Base-by-base conservation (phyloP, 208 protist species). In the Acanthamoeba lenticulata region DNA sequence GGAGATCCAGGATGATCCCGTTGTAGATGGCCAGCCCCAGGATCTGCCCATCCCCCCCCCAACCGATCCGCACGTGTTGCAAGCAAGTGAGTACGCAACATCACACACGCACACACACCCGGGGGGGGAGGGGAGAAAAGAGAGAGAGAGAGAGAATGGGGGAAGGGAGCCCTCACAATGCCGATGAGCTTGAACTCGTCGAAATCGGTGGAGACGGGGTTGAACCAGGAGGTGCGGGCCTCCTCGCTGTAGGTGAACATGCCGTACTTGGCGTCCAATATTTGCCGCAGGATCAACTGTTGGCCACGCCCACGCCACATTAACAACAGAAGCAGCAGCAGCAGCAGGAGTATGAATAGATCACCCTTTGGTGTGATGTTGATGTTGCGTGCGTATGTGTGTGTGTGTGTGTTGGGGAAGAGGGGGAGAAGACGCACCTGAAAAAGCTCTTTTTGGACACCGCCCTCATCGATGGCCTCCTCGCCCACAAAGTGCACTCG, bases 391-490 rank as follows among this genome's bases (percentile, higher is more conserved):
- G 29, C 3, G 38, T 34, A 21, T 65, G 24, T 49, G 45, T 49
- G 45, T 49, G 45, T 49, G 45, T 49, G 45, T 49, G 57, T 21
- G 13, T 6, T 65, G 57, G 5, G 57, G 57, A 65, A 21, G 57
- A 7, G 27, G 24, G 29, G 40, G 3, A 24, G 29, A 2, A 24
- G 72, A 21, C 99, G 85, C 0, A 99, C 95, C 94, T 99, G 98
- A 94, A 99, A 99, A 77, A 99, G 99, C 94, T 99, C 99, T 94
- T 99, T 99, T 83, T 97, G 95, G 21, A 99, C 95, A n/a, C 99
- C 99, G 24, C 99, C 99, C 92, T 99, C 98, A 95, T 99, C 99
- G 34, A 92, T 92, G 45, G 88, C 88, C 40, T 92, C 88, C 62
- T 92, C 88, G 2, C 88, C 88, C 1, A 57, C 88, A n/a, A 92